A percentile compares a stretch with the other conserved stretches of the same genome.
Evolutionary conservation across 1,284 basidiomycete genomes (phyloP).

Genomic region (Hemileia vastatrix): DNA sequence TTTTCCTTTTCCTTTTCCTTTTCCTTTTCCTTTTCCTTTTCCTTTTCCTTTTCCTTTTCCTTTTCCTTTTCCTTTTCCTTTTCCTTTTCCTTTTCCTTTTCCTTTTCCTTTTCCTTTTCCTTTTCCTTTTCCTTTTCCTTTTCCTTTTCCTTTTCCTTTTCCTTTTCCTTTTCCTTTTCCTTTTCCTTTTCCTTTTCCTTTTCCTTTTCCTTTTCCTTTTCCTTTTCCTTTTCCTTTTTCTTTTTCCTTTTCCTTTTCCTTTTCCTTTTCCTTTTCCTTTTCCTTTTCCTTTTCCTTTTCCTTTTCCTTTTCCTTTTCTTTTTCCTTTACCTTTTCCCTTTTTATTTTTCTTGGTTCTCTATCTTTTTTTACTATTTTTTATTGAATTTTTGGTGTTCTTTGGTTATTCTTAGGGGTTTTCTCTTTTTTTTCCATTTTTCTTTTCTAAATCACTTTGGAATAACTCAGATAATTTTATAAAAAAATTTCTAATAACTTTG

Average conservation of each 20-base stretch:
- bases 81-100: no score
- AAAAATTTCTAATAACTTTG: no score
- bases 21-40: no score
- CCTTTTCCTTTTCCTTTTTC: not conserved
- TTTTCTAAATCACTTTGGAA: not conserved
- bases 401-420: no score
- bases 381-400: not conserved
- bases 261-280: not conserved
- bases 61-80: no score
- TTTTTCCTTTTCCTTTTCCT: not conserved
- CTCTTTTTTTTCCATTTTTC: not conserved
- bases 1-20: no score
- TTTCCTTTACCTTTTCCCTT: not conserved
- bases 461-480: no score
- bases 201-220: not conserved
- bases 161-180: not conserved
- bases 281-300: not conserved
- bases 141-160: not conserved
- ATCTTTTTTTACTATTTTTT: conserved; percentile 2
- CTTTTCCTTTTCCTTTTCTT: not conserved
- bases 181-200: not conserved
- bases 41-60: no score
- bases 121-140: no score
- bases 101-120: no score
- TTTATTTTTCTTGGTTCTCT: not conserved